Conservation (phyloP, 768 basidiomycete species). For the Hydnum rufescens region DNA sequence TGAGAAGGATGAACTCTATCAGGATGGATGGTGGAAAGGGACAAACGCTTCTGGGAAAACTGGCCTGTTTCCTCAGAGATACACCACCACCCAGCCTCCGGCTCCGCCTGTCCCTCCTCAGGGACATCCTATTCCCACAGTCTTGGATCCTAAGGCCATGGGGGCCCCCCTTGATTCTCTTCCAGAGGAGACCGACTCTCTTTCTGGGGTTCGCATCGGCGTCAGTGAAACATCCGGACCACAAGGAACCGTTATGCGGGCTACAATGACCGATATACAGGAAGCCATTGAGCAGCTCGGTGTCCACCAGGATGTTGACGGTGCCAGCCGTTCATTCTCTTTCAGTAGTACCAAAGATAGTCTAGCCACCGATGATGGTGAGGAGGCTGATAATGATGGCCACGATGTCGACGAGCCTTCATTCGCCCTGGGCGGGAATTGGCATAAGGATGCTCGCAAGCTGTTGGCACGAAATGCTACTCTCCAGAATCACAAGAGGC, state of each 20-base stretch:
- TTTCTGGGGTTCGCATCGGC: background rate
- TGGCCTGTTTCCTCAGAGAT: constrained; percentile 85
- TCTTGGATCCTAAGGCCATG: constrained; percentile 8
- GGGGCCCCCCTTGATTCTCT: constrained; percentile 14
- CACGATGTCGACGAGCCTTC: constrained; percentile 27
- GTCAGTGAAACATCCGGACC: background rate
- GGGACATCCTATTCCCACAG: too few species aligned
- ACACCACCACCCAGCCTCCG: constrained; percentile 45
- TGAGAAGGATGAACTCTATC: constrained; percentile 83
- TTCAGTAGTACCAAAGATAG: constrained; percentile 50
- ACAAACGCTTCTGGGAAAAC: constrained; percentile 53
- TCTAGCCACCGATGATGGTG: constrained; percentile 14
- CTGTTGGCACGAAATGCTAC: constrained; percentile 51
- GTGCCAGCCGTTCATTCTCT: constrained; percentile 43
- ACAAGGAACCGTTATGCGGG: constrained; percentile 41
- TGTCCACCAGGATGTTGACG: constrained; percentile 24
- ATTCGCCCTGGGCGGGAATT: constrained; percentile 20
- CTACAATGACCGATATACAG: constrained; percentile 80
- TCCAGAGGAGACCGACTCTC: constrained; percentile 13
- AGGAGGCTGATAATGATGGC: constrained; percentile 23
- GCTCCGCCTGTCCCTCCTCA: constrained; percentile 5
- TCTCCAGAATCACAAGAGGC: constrained; percentile 25
- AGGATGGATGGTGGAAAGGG: constrained; percentile 93
- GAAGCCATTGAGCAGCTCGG: constrained; percentile 78
- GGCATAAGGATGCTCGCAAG: constrained; percentile 43